Base-by-base conservation (phyloP, 495 filamentous ascomycete genomes). In the Aspergillus asperescens region DNA sequence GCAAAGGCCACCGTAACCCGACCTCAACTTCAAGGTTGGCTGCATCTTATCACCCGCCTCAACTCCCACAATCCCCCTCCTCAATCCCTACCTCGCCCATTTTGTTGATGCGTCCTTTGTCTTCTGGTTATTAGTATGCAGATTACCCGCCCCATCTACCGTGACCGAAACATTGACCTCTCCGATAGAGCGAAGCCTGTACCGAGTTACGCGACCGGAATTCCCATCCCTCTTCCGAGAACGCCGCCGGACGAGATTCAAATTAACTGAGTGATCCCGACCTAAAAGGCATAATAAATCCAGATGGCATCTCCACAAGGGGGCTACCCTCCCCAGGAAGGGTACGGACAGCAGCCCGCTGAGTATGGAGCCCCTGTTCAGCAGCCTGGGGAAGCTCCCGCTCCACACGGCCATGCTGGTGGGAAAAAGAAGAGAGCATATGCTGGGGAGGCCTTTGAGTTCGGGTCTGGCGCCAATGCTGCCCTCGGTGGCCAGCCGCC, bases 391-490 rank as follows among this genome's bases (percentile, higher is more conserved):
- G 68, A 54, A 32, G 63, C 57, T 45, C 66, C 64, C 12, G 51
- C 63, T 48, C 48, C 65, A 32, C 63, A 62, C 24, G 65, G 51
- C 37, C 57, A 63, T 7, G 78, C 54, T 68, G 81, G 59, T 77
- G 82, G 75, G 75, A 78, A 85, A 68, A 96, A 90, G 78, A 95
- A 95, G 77, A 78, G 90, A 68, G 82, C 85, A 35, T 98, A 98
- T 75, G 93, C 94, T 20, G 89, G 88, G 22, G 86, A 90, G 65
- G 92, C 91, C 5, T 98, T 92, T 67, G 94, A 96, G 9, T 90
- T 97, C 62, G 91, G 87, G 27, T 81, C 81, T 25, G 93, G 93
- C 58, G 88, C 86, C 61, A 98, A 98, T 81, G 83, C 88, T 46
- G 86, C 73, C 13, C 64, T 83, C 37, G 81, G 79, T 55, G 80